phyloP scores from a whole-genome alignment of 2,329 filamentous ascomycete genomes.

The Pseudonectria foliicola region DNA sequence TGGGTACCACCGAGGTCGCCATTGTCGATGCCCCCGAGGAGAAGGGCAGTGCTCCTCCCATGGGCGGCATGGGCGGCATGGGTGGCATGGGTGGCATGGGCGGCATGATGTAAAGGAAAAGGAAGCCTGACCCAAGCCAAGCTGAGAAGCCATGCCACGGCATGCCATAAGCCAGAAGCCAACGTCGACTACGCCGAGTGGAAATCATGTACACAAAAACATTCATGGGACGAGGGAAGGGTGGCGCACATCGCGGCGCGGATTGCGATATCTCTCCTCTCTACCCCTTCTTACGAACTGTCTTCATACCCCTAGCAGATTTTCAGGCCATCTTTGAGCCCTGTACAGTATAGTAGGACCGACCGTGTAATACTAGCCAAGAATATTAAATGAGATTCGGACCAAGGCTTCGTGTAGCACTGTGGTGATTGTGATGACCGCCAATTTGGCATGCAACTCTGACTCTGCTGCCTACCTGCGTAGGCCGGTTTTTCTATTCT shows the following conservation, averaged over 20 bases:
- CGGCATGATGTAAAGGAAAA: slow-evolving; percentile 51
- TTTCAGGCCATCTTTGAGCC: slow-evolving; percentile 22
- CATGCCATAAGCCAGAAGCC: no score
- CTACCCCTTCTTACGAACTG: slow-evolving; percentile 19
- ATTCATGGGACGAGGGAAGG: slow-evolving; percentile 22
- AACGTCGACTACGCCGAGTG: slow-evolving; percentile 7
- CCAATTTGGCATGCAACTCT: no score
- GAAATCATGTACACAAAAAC: slow-evolving; percentile 23
- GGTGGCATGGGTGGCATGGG: slow-evolving; percentile 51
- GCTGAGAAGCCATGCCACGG: no score
- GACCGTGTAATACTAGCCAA: slow-evolving; percentile 24
- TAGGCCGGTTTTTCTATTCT: no score
- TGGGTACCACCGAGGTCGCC: slow-evolving; percentile 96
- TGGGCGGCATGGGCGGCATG: slow-evolving; percentile 62
- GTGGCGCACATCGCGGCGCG: slow-evolving; percentile 35
- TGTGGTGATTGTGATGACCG: no score
- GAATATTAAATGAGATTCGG: slow-evolving; percentile 5
- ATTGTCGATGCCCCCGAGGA: slow-evolving; percentile 95
- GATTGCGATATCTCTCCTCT: slow-evolving; percentile 27
- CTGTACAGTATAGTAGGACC: slow-evolving; percentile 30
- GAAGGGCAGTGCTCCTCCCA: slow-evolving; percentile 59
- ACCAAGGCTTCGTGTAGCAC: neutral
- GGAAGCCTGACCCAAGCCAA: no score
- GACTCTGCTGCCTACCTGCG: no score
- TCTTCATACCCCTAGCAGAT: slow-evolving; percentile 24